Evolutionary conservation across 23 red algal genomes (phyloP), one percentile per base, ranked within the genome.

Genomic region (Gracilaria caudata): DNA sequence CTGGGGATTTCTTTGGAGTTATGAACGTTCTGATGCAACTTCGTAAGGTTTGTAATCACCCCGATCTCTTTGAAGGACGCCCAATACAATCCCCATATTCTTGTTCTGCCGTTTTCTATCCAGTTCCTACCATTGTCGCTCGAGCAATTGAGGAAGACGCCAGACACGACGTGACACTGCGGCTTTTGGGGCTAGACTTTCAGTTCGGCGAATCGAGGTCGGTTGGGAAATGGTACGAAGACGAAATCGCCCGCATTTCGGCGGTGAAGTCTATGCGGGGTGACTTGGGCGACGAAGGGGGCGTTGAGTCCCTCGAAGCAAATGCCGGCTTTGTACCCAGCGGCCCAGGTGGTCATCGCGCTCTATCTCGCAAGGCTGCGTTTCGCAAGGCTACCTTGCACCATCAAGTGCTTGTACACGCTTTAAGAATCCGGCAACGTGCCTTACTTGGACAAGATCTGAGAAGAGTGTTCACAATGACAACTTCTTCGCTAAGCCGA

Each of bases 41-140:
- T 63, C 92, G 96, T 59, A 98, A 98, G 74, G 96, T 98, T 23
- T 98, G 96, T 63, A 98, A 98, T 64, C 96, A 98, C 68, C 96
- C 96, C 0, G 93, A 95, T 64, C 60, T 98, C 28, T 98, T 98
- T 77, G 93, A 94, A 76, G 89, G 89, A 36, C 89, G 95, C 58
- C 90, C 82, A 33, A 98, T 95, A 44, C 45, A 84, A 6, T 86
- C 81, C 5, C 93, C 92, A 29, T 86, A 90, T 51, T 39, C 77
- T 9, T 80, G 57, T 28, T 20, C 28, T 28, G 68, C 85, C 29
- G 32, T 95, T 20, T 78, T 84, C 37, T 88, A 89, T 54, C 86
- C 93, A 7, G 68, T 95, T 33, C 93, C 93, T 21, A 59, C 68
- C 7, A 40, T 84, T 34, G 80, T 92, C 10, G 66, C 72, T 20